Conservation (phyloP, 139 green algal genomes). For the Coccomyxa sp. region DNA sequence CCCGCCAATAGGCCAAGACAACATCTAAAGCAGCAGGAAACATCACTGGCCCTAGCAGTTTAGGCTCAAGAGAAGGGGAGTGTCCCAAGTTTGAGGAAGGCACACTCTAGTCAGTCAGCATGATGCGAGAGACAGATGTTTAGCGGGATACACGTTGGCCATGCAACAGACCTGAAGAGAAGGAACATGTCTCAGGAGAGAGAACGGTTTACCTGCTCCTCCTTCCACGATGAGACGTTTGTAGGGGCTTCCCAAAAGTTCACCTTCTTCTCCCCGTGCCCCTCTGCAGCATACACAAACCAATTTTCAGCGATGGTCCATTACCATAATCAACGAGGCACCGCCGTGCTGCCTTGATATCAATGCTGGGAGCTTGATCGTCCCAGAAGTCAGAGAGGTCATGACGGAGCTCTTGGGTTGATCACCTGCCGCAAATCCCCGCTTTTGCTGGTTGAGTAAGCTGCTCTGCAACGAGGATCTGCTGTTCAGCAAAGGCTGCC, state of each 20-base stretch:
- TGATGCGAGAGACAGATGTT: too few relatives aligned
- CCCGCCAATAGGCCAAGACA: background rate
- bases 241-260: conserved; percentile 41
- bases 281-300: conserved; percentile 23
- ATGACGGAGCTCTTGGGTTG: background rate
- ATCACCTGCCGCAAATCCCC: conserved; percentile 3
- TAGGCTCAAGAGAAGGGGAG: too few relatives aligned
- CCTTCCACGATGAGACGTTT: conserved; percentile 40
- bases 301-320: background rate
- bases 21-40: background rate
- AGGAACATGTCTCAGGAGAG: background rate
- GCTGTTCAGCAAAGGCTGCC: background rate
- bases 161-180: background rate
- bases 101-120: background rate
- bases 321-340: background rate
- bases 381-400: too few relatives aligned
- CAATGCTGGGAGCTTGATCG: background rate
- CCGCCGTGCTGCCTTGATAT: background rate
- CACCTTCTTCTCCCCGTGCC: conserved; percentile 48
- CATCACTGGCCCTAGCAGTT: too few relatives aligned
- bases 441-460: background rate
- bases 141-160: too few relatives aligned
- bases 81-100: background rate
- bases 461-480: background rate
- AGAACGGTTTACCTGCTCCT: conserved; percentile 36